Conservation (phyloP, 23 red algal species). For the Pyropia haitanensis region DNA sequence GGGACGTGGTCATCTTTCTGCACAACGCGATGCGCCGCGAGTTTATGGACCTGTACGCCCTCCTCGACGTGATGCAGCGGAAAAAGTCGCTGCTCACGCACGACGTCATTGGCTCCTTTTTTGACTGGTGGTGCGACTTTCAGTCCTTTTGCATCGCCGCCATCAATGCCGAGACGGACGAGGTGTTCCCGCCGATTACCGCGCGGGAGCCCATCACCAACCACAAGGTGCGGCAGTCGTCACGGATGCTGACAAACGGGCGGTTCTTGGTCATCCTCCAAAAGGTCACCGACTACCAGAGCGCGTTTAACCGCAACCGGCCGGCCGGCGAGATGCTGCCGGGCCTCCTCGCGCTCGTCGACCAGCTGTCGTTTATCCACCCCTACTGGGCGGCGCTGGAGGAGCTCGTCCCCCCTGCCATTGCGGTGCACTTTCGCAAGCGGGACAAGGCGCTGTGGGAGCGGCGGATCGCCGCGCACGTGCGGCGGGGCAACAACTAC, state of each 20-base stretch:
- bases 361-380: slow-evolving; percentile 20
- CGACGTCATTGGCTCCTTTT: slow-evolving; percentile 45
- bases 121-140: slow-evolving; percentile 52
- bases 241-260: slow-evolving; percentile 44
- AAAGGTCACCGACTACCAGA: slow-evolving; percentile 36
- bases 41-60: slow-evolving; percentile 28
- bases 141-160: slow-evolving; percentile 19
- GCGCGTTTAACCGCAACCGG: slow-evolving; percentile 35
- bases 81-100: slow-evolving; percentile 38
- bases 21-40: slow-evolving; percentile 60
- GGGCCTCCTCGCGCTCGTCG: slow-evolving; percentile 33
- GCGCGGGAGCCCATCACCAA: too few species aligned
- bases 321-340: slow-evolving; percentile 44
- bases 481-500: slow-evolving; percentile 30
- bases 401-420: slow-evolving; percentile 9
- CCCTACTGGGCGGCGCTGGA: slow-evolving; percentile 25
- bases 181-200: slow-evolving; percentile 8
- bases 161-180: slow-evolving; percentile 34
- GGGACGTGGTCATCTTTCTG: slow-evolving; percentile 33
- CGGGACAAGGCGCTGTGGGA: slow-evolving; percentile 36
- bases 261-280: slow-evolving; percentile 19
- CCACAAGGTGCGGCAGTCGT: slow-evolving; percentile 16
- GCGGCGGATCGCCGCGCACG: slow-evolving; percentile 20
- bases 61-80: slow-evolving; percentile 48
- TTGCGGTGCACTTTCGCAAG: slow-evolving; percentile 36